A percentile compares a stretch with the other conserved stretches of the same genome.
phyloP scores from a whole-genome alignment of 331 rosid species.

The Pyracantha coccinea region DNA sequence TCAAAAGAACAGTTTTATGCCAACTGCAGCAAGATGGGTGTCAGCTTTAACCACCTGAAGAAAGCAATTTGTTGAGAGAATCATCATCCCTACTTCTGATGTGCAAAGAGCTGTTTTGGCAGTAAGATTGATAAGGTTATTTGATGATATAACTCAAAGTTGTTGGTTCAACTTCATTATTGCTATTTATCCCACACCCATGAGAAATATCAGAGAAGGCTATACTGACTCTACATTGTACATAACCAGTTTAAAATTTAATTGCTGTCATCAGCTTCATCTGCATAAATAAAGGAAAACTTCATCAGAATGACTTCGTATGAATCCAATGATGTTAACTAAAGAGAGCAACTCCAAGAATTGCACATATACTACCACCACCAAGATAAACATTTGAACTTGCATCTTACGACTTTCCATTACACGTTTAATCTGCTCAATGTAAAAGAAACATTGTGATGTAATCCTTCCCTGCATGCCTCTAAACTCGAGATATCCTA shows the following conservation, averaged over 20 bases:
- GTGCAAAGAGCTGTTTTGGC: not conserved
- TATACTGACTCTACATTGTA: constrained; percentile 8
- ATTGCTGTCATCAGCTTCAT: constrained; percentile 60
- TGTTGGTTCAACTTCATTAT: not conserved
- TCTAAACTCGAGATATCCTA: no score
- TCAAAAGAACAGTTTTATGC: not conserved
- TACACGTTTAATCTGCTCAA: not conserved
- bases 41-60: not conserved
- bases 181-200: constrained; percentile 1
- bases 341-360: not conserved
- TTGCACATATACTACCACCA: not conserved
- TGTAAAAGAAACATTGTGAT: not conserved
- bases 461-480: no score
- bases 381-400: not conserved
- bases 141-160: not conserved
- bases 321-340: not conserved
- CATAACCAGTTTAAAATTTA: constrained; percentile 11
- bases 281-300: constrained; percentile 19
- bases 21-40: not conserved
- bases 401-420: not conserved
- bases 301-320: not conserved
- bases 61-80: not conserved
- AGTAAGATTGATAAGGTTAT: not conserved
- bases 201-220: not conserved
- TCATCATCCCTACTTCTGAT: not conserved